Evolutionary conservation across 2,329 filamentous ascomycete species (phyloP).

Genomic region (Scedosporium boydii): DNA sequence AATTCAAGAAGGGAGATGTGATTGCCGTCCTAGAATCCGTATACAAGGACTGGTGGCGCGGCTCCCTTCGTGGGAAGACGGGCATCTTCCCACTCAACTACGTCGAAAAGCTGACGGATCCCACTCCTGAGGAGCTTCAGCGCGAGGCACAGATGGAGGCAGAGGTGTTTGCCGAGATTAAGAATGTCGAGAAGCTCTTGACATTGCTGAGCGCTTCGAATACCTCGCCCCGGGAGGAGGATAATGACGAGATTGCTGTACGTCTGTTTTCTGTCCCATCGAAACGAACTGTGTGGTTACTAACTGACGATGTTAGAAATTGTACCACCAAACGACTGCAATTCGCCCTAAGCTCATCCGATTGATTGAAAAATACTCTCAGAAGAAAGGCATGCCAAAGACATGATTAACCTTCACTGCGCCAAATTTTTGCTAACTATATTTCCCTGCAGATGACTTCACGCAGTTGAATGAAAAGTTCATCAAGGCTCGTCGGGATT

Average conservation of each 20-base stretch:
- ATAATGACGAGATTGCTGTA: slow-evolving; percentile 94
- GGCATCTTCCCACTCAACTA: slow-evolving; percentile 99
- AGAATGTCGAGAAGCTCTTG: slow-evolving; percentile 61
- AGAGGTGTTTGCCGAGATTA: slow-evolving; percentile 56
- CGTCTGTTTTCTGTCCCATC: background rate
- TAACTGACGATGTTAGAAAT: slow-evolving; percentile 37
- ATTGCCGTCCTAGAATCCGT: slow-evolving; percentile 96
- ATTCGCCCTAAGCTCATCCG: slow-evolving; percentile 97
- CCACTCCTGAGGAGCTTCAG: slow-evolving; percentile 87
- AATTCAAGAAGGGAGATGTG: slow-evolving; percentile 93
- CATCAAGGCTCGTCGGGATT: slow-evolving; percentile 95
- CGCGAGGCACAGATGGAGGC: slow-evolving; percentile 92
- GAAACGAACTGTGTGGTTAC: background rate
- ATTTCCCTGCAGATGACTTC: slow-evolving; percentile 68
- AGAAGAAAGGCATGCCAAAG: slow-evolving; percentile 72
- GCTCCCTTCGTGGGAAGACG: slow-evolving; percentile 84
- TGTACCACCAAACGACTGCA: slow-evolving; percentile 85
- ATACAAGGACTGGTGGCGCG: slow-evolving; percentile 99
- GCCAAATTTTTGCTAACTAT: background rate
- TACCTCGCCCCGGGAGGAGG: slow-evolving; percentile 69
- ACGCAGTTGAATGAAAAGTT: slow-evolving; percentile 99
- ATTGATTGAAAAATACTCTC: slow-evolving; percentile 96
- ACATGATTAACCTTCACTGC: too few species aligned
- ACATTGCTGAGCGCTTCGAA: slow-evolving; percentile 84
- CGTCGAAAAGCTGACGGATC: slow-evolving; percentile 93